phyloP scores from a whole-genome alignment of 1,139 yeast species.

The Lodderomyces margitis region DNA sequence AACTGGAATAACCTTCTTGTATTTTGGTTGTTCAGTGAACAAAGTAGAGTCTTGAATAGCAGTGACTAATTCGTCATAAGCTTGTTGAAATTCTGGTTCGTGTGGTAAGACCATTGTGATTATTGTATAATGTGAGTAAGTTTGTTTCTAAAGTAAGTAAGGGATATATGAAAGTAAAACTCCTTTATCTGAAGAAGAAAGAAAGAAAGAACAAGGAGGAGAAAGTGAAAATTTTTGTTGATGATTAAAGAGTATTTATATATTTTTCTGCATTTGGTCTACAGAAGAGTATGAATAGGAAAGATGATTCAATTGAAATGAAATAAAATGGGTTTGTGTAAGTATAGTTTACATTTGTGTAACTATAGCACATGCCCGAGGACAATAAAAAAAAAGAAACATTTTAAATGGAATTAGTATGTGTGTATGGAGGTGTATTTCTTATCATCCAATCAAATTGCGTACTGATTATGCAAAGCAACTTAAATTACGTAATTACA shows the following conservation, averaged over 20 bases:
- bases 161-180: no score
- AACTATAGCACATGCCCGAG: no score
- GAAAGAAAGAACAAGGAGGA: neutral
- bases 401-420: neutral
- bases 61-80: slow-evolving; percentile 86
- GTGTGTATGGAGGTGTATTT: neutral
- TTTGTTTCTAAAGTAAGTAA: no score
- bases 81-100: slow-evolving; percentile 99
- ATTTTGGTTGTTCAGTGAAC: slow-evolving; percentile 85
- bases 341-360: no score
- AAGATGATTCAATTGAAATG: no score
- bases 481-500: neutral
- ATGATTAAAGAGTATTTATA: neutral
- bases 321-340: no score
- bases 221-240: neutral
- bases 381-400: neutral
- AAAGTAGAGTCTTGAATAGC: slow-evolving; percentile 91
- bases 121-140: neutral
- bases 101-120: slow-evolving; percentile 52
- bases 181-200: neutral
- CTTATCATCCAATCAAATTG: slow-evolving; percentile 1
- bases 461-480: neutral
- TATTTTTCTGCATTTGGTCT: no score
- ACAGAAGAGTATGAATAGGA: no score
- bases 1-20: slow-evolving; percentile 84